Evolutionary conservation across 495 filamentous ascomycete species (phyloP).

Genomic region (Chaetomium cochliodes): DNA sequence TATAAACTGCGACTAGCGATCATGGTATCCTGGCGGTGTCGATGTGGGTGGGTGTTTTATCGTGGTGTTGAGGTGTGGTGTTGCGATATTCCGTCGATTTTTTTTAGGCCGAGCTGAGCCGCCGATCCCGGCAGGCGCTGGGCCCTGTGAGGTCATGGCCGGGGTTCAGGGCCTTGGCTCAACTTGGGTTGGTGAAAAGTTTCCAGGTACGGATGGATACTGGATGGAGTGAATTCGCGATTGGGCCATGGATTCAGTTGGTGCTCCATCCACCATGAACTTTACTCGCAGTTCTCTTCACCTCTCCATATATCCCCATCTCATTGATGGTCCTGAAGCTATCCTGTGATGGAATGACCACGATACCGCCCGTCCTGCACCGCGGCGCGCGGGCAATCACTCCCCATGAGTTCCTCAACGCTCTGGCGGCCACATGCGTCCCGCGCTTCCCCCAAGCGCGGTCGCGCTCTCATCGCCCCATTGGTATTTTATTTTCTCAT

Average conservation of each 20-base stretch:
- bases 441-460: conserved; percentile 41
- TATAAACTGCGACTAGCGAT: neutral
- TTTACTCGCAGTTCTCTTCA: neutral
- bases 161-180: neutral
- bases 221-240: neutral
- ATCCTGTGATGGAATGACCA: conserved; percentile 46
- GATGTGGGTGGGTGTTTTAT: neutral
- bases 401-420: conserved; percentile 52
- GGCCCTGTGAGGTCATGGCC: conserved; percentile 9
- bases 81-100: neutral
- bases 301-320: too few relatives aligned
- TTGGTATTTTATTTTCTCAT: conserved; percentile 32
- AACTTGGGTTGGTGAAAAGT: too few relatives aligned
- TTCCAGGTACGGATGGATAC: too few relatives aligned
- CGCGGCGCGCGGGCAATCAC: conserved; percentile 49
- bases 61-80: neutral
- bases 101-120: conserved; percentile 15
- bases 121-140: conserved; percentile 16
- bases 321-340: neutral
- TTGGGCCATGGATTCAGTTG: neutral
- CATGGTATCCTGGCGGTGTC: neutral
- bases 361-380: conserved; percentile 41
- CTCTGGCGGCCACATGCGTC: conserved; percentile 51
- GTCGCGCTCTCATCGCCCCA: conserved; percentile 26
- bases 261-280: neutral